Conservation (phyloP, 2,329 filamentous ascomycete species). For the Monilinia fructigena region DNA sequence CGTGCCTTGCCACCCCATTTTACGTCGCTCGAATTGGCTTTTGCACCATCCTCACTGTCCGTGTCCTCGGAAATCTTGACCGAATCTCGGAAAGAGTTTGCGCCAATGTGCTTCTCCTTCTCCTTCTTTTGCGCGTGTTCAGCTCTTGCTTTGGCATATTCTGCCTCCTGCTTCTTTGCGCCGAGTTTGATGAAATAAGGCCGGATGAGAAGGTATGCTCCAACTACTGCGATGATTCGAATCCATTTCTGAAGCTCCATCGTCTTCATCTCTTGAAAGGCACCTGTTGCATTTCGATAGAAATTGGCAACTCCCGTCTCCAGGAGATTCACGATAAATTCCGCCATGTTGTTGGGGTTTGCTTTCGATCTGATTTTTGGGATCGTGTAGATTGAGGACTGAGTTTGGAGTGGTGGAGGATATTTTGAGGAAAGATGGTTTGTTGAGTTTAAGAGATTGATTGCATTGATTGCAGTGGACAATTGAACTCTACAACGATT, state of each 20-base stretch:
- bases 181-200: conserved; percentile 71
- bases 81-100: conserved; percentile 60
- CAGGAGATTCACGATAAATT: conserved; percentile 23
- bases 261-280: conserved; percentile 42
- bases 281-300: conserved; percentile 33
- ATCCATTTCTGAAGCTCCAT: conserved; percentile 59
- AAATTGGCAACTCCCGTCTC: conserved; percentile 30
- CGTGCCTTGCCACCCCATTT: conserved; percentile 70
- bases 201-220: conserved; percentile 70
- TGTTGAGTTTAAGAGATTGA: not conserved
- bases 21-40: conserved; percentile 39
- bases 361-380: not conserved
- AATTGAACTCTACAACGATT: not conserved
- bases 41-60: conserved; percentile 48
- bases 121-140: conserved; percentile 38
- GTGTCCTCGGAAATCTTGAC: conserved; percentile 53
- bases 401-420: not conserved
- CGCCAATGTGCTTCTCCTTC: conserved; percentile 46
- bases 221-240: conserved; percentile 68
- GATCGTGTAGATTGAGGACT: not conserved
- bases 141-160: conserved; percentile 54
- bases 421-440: not conserved
- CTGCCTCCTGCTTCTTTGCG: conserved; percentile 60
- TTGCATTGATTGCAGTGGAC: not conserved
- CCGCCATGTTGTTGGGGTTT: not conserved